Evolutionary conservation across 768 basidiomycete species (phyloP).

Genomic region (Lenzites betulinus): DNA sequence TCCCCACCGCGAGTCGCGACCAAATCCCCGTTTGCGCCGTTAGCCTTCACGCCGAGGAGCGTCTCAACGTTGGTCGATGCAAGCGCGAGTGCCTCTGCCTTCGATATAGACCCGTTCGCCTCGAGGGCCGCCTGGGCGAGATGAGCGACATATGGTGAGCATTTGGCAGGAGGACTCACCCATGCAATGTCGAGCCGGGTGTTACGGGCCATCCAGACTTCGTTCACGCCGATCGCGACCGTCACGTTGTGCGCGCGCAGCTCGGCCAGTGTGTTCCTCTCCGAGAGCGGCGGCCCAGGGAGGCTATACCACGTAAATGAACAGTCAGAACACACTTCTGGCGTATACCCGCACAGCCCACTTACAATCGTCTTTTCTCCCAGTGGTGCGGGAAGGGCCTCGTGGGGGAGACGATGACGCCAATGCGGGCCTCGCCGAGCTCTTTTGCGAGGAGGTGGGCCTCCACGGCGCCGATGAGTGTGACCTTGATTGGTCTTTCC

Average conservation of each 20-base stretch:
- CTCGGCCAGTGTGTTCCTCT: constrained; percentile 56
- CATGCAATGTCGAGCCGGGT: constrained; percentile 81
- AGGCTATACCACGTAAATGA: constrained; percentile 38
- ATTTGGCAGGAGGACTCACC: constrained; percentile 42
- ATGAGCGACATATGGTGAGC: neutral
- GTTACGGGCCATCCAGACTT: constrained; percentile 74
- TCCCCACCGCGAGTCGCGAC: constrained; percentile 40
- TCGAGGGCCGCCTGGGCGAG: constrained; percentile 19
- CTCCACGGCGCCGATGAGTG: constrained; percentile 61
- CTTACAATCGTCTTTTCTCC: constrained; percentile 68
- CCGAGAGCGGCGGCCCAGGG: constrained; percentile 74
- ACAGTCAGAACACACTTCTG: neutral
- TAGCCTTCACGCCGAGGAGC: constrained; percentile 35
- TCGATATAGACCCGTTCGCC: constrained; percentile 29
- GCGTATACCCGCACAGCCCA: neutral
- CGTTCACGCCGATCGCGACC: constrained; percentile 66
- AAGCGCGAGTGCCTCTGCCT: constrained; percentile 41
- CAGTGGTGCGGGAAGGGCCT: constrained; percentile 73
- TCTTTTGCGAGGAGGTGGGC: constrained; percentile 74
- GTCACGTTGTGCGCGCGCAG: constrained; percentile 71
- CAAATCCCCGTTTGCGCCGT: constrained; percentile 6
- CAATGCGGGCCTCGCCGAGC: constrained; percentile 65
- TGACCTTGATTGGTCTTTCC: constrained; percentile 46
- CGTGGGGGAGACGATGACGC: constrained; percentile 67
- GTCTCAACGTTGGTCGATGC: constrained; percentile 47